Percentiles rank a stretch among this genome's conserved stretches.
These are phyloP conservation scores for Umbelopsis vinacea DNA, from an alignment of 192 early-diverging fungal genomes.

Conservation along the genomic window DNA sequence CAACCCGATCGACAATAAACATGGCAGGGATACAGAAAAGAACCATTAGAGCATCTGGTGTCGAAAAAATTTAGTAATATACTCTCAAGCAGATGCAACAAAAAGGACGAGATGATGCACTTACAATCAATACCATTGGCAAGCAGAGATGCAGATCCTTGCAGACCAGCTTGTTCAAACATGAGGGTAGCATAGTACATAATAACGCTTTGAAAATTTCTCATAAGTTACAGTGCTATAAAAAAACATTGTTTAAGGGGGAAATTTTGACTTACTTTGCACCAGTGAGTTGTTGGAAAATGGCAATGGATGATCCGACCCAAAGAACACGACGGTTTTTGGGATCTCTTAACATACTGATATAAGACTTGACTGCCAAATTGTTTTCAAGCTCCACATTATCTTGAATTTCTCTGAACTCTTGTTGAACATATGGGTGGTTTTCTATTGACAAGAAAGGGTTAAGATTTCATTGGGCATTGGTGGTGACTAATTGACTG, in stretches of 20 bases:
- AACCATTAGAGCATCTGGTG: slow-evolving; percentile 69
- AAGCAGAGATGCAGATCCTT: slow-evolving; percentile 36
- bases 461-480: too few relatives aligned
- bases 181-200: slow-evolving; percentile 73
- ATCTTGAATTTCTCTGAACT: slow-evolving; percentile 72
- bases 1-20: slow-evolving; percentile 46
- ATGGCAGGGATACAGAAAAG: slow-evolving; percentile 83
- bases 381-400: slow-evolving; percentile 64
- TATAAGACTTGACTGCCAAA: slow-evolving; percentile 60
- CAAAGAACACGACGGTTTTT: slow-evolving; percentile 61
- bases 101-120: slow-evolving; percentile 53
- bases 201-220: slow-evolving; percentile 45
- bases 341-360: slow-evolving; percentile 49
- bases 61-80: not conserved
- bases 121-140: slow-evolving; percentile 63
- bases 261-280: slow-evolving; percentile 68
- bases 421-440: slow-evolving; percentile 52
- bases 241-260: too few relatives aligned
- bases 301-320: slow-evolving; percentile 57
- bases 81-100: too few relatives aligned
- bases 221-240: too few relatives aligned
- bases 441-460: not conserved
- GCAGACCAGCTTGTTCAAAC: slow-evolving; percentile 50
- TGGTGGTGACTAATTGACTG: not conserved
- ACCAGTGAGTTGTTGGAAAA: slow-evolving; percentile 82